phyloP scores from a whole-genome alignment of 805 yeast genomes.

The Wickerhamomyces xylosicus region DNA sequence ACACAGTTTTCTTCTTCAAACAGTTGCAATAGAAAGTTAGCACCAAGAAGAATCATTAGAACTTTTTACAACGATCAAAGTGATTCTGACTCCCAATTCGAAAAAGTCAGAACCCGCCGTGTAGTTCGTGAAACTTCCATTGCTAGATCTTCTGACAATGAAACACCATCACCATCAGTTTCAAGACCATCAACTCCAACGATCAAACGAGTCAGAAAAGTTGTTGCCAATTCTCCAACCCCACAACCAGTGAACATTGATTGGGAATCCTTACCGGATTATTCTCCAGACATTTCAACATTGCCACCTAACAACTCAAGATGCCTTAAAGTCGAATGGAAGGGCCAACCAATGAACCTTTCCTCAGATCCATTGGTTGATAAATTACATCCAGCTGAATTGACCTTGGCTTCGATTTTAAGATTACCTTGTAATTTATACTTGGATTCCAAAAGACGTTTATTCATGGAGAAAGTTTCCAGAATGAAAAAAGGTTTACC shows the following conservation, averaged over 20 bases:
- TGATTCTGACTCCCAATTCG: conserved; percentile 23
- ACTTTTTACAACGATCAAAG: conserved; percentile 23
- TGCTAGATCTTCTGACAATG: conserved; percentile 19
- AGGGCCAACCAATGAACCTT: conserved; percentile 94
- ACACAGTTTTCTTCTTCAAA: not conserved
- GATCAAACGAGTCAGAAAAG: conserved; percentile 28
- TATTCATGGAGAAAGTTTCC: conserved; percentile 81
- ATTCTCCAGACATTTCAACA: conserved; percentile 57
- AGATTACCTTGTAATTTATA: conserved; percentile 83
- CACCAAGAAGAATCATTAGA: conserved; percentile 16
- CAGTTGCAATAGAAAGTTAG: conserved; percentile 11
- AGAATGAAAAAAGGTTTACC: conserved; percentile 68
- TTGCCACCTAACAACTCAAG: conserved; percentile 56
- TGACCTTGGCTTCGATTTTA: conserved; percentile 74
- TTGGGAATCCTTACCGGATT: conserved; percentile 72
- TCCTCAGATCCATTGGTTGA: conserved; percentile 61
- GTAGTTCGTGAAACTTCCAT: conserved; percentile 28
- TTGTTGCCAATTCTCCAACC: conserved; percentile 30
- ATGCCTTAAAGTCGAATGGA: conserved; percentile 89
- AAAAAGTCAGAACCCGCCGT: conserved; percentile 53
- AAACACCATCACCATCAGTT: conserved; percentile 18
- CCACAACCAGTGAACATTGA: conserved; percentile 39
- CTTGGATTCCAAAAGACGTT: conserved; percentile 71
- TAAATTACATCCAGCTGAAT: conserved; percentile 87
- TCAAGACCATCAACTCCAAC: conserved; percentile 17